phyloP scores from a whole-genome alignment of 306 rosid species.

The Delonix regia region DNA sequence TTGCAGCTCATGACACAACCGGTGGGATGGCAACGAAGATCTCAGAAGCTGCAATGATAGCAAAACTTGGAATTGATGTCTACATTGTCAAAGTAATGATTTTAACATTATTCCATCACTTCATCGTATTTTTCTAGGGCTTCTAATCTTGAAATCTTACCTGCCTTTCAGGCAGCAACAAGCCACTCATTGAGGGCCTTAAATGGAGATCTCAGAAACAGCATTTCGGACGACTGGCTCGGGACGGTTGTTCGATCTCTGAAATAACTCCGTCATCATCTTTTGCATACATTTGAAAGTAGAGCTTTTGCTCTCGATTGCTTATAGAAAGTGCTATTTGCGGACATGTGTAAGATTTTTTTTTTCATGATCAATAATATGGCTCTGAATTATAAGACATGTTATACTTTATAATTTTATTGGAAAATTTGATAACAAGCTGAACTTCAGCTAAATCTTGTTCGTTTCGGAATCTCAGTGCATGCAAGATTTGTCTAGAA shows the following conservation, averaged over 20 bases:
- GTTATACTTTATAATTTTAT: neutral
- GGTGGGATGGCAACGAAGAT: constrained; percentile 90
- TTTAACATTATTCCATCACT: neutral
- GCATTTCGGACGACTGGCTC: constrained; percentile 84
- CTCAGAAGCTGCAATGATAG: constrained; percentile 88
- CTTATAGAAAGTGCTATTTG: neutral
- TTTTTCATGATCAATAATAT: neutral
- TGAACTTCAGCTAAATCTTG: no score
- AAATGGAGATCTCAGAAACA: constrained; percentile 65
- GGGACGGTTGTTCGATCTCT: constrained; percentile 74
- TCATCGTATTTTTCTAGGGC: constrained; percentile 7
- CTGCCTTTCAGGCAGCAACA: constrained; percentile 81
- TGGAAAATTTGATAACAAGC: neutral
- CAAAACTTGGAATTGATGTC: constrained; percentile 85
- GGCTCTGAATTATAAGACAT: neutral
- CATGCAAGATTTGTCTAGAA: constrained; percentile 1
- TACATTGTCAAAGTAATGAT: constrained; percentile 73
- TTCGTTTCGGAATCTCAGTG: neutral
- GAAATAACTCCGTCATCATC: constrained; percentile 31
- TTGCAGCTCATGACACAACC: constrained; percentile 87
- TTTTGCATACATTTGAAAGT: constrained; percentile 11
- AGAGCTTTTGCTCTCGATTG: neutral
- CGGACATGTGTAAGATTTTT: neutral
- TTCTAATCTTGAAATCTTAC: constrained; percentile 27
- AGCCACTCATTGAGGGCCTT: constrained; percentile 73